A percentile compares a stretch with the other conserved stretches of the same genome.
phyloP scores from a whole-genome alignment of 306 rosid species.

The Castanea sativa region DNA sequence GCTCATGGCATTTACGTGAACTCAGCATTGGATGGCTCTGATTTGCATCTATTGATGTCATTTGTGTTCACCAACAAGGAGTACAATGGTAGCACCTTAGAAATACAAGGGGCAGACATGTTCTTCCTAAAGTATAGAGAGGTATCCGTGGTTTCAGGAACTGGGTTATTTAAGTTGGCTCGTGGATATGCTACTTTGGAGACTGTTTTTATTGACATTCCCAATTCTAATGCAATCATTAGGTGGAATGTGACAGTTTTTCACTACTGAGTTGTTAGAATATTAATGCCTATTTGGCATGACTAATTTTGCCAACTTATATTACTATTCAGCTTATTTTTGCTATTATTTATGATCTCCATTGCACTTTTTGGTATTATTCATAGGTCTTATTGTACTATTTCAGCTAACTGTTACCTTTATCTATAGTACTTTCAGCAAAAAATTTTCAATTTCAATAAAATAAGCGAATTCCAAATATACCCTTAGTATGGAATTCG shows the following conservation, averaged over 20 bases:
- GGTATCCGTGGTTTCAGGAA: conserved; percentile 24
- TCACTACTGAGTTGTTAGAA: not conserved
- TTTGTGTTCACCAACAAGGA: conserved; percentile 1
- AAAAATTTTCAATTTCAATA: no score
- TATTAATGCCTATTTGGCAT: not conserved
- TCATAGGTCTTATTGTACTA: no score
- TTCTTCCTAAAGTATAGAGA: conserved; percentile 13
- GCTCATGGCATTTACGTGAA: not conserved
- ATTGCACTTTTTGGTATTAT: no score
- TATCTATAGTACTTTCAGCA: no score
- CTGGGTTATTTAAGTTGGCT: conserved; percentile 22
- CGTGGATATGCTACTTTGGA: conserved; percentile 23
- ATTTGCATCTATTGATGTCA: not conserved
- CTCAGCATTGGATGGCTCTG: not conserved
- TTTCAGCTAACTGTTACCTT: no score
- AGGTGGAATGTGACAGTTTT: conserved; percentile 24
- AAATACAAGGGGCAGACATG: conserved; percentile 24
- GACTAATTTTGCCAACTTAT: no score
- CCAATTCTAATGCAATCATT: not conserved
- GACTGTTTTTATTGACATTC: not conserved
- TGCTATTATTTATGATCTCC: no score
- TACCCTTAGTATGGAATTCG: not conserved
- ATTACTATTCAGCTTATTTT: no score
- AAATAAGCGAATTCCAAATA: no score
- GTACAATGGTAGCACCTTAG: conserved; percentile 28